Evolutionary conservation across 2,329 filamentous ascomycete species (phyloP).

Genomic region (Myriosclerotinia curreyana): DNA sequence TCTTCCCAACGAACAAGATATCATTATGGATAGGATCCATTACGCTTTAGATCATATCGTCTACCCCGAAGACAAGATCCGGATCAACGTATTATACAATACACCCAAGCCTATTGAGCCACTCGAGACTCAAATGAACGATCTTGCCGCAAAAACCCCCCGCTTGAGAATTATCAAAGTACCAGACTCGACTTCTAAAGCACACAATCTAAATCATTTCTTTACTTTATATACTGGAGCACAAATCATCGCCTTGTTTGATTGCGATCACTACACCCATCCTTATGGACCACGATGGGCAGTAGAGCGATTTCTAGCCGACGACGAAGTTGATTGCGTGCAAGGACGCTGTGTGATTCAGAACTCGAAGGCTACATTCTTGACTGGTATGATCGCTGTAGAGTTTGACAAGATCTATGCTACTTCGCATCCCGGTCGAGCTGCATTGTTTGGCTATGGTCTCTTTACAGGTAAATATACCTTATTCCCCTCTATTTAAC

Average conservation of each 20-base stretch:
- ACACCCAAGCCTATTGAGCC: constrained; percentile 47
- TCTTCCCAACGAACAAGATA: constrained; percentile 50
- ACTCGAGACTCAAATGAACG: constrained; percentile 44
- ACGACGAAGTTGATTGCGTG: constrained; percentile 46
- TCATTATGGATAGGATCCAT: constrained; percentile 47
- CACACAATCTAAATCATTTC: constrained; percentile 51
- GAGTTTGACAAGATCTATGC: constrained; percentile 53
- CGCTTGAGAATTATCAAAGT: constrained; percentile 48
- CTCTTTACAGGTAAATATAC: constrained; percentile 43
- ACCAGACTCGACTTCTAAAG: constrained; percentile 48
- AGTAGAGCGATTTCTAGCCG: constrained; percentile 46
- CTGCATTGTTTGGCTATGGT: constrained; percentile 48
- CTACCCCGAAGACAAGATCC: constrained; percentile 47
- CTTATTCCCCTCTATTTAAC: neutral
- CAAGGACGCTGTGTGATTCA: constrained; percentile 50
- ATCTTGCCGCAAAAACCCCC: constrained; percentile 41
- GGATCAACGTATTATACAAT: constrained; percentile 50
- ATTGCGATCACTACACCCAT: constrained; percentile 51
- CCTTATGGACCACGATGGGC: constrained; percentile 49
- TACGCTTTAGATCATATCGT: constrained; percentile 48
- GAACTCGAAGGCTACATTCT: constrained; percentile 45
- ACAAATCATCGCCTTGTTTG: constrained; percentile 48
- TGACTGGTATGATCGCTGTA: constrained; percentile 48
- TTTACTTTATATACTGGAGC: constrained; percentile 45
- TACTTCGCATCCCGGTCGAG: constrained; percentile 48